Evolutionary conservation across 2,329 filamentous ascomycete genomes (phyloP).

Genomic region (Colletotrichum euphorbiae): DNA sequence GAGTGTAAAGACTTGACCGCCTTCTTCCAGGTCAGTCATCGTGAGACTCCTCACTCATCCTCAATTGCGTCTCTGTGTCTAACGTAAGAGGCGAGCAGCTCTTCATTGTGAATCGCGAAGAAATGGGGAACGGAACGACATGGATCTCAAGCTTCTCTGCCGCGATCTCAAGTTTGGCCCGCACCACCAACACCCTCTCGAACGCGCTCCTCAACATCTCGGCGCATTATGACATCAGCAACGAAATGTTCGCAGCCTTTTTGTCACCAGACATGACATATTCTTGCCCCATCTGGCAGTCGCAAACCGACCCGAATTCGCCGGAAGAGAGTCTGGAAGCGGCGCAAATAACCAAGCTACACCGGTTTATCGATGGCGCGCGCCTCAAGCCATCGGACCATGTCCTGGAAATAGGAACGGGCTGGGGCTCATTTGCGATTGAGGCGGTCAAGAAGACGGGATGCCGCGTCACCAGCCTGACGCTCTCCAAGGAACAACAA

Average conservation of each 20-base stretch:
- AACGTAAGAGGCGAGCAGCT: conserved; percentile 56
- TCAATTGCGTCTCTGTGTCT: conserved; percentile 40
- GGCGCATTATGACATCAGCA: conserved; percentile 81
- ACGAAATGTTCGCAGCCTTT: conserved; percentile 81
- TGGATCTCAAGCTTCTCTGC: conserved; percentile 69
- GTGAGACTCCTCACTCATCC: not conserved
- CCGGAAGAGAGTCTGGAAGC: conserved; percentile 69
- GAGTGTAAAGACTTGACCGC: conserved; percentile 73
- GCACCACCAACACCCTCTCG: conserved; percentile 67
- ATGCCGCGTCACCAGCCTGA: conserved; percentile 76
- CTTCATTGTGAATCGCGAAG: conserved; percentile 76
- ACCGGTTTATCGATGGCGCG: conserved; percentile 73
- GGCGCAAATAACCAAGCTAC: conserved; percentile 75
- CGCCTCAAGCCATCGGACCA: conserved; percentile 73
- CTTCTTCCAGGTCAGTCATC: conserved; percentile 70
- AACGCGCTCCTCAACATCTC: conserved; percentile 74
- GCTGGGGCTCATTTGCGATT: conserved; percentile 81
- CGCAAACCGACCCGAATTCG: conserved; percentile 52
- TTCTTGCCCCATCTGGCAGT: conserved; percentile 76
- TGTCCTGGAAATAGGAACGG: conserved; percentile 80
- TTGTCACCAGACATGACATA: conserved; percentile 83
- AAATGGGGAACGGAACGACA: conserved; percentile 73
- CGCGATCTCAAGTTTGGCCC: conserved; percentile 68
- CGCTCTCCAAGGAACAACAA: conserved; percentile 77
- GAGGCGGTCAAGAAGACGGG: conserved; percentile 73